Percentiles rank a stretch among this genome's conserved stretches.
phyloP scores from a whole-genome alignment of 768 basidiomycete species.

The Fomitopsis pulvina region DNA sequence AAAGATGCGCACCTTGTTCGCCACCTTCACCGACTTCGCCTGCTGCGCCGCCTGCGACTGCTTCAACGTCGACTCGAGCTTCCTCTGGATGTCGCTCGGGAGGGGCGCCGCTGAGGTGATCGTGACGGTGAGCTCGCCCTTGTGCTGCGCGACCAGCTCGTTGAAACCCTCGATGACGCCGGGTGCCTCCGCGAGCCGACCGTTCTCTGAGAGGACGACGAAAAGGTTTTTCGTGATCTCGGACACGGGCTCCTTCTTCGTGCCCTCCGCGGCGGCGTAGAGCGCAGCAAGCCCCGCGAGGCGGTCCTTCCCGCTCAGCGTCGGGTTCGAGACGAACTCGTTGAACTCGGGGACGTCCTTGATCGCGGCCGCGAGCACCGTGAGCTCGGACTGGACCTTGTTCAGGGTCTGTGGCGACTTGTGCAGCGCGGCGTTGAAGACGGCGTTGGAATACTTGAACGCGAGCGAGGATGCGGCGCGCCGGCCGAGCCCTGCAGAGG shows the following conservation, averaged over 20 bases:
- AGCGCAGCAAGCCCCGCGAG: conserved; percentile 57
- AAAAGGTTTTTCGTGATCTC: conserved; percentile 93
- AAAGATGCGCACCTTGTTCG: conserved; percentile 68
- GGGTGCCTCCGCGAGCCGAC: conserved; percentile 75
- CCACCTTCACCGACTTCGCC: conserved; percentile 83
- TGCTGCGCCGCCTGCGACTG: conserved; percentile 77
- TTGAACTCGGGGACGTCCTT: conserved; percentile 56
- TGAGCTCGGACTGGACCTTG: conserved; percentile 83
- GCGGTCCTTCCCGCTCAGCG: conserved; percentile 78
- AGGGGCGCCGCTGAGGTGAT: conserved; percentile 87
- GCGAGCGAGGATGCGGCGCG: conserved; percentile 76
- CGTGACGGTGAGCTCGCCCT: conserved; percentile 87
- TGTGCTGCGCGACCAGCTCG: conserved; percentile 80
- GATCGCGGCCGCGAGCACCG: conserved; percentile 62
- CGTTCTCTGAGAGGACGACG: conserved; percentile 86
- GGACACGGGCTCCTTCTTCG: conserved; percentile 71
- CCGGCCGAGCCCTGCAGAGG: conserved; percentile 46
- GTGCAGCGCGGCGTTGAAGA: conserved; percentile 73
- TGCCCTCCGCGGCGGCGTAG: conserved; percentile 58
- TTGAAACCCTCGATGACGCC: conserved; percentile 91
- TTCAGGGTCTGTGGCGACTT: conserved; percentile 79
- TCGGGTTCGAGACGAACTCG: conserved; percentile 84
- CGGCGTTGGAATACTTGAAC: conserved; percentile 77
- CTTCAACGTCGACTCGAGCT: conserved; percentile 83
- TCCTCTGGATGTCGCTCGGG: conserved; percentile 64